phyloP scores from a whole-genome alignment of 106 monocot genomes.

The Apostasia ramifera region DNA sequence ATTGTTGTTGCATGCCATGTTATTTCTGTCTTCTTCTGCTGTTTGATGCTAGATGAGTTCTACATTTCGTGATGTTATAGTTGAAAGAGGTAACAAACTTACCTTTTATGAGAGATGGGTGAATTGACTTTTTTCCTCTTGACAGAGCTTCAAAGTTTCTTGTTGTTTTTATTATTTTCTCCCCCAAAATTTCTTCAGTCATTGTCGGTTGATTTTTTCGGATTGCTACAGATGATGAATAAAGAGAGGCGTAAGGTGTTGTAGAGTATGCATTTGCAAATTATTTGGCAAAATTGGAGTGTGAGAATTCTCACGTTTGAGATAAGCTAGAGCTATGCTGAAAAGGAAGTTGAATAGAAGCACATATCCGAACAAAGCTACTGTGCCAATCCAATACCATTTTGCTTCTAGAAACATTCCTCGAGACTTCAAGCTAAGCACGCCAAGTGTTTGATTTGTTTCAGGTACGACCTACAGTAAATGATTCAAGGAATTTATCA shows the following conservation, averaged over 20 bases:
- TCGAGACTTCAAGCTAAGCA: conserved; percentile 38
- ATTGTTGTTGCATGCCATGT: no score
- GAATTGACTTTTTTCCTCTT: conserved; percentile 5
- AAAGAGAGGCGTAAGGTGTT: neutral
- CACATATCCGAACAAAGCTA: conserved; percentile 49
- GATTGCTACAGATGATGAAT: conserved; percentile 24
- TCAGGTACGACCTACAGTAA: conserved; percentile 4
- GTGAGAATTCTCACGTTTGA: conserved; percentile 39
- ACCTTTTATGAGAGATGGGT: neutral
- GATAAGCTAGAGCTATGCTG: conserved; percentile 47
- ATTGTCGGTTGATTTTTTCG: conserved; percentile 26
- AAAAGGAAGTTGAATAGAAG: conserved; percentile 56
- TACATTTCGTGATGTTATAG: no score
- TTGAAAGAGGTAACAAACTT: neutral
- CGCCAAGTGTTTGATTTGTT: conserved; percentile 34
- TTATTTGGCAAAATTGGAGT: neutral
- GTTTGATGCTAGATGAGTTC: no score
- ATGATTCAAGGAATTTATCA: neutral
- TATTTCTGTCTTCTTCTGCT: no score
- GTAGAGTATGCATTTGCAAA: neutral
- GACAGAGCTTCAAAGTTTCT: conserved; percentile 27
- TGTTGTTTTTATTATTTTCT: conserved; percentile 39
- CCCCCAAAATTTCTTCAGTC: conserved; percentile 47
- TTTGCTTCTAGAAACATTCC: conserved; percentile 57
- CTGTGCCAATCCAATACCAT: conserved; percentile 75